Evolutionary conservation across 2,329 filamentous ascomycete species (phyloP).

Genomic region (Plectosphaerella plurivora): DNA sequence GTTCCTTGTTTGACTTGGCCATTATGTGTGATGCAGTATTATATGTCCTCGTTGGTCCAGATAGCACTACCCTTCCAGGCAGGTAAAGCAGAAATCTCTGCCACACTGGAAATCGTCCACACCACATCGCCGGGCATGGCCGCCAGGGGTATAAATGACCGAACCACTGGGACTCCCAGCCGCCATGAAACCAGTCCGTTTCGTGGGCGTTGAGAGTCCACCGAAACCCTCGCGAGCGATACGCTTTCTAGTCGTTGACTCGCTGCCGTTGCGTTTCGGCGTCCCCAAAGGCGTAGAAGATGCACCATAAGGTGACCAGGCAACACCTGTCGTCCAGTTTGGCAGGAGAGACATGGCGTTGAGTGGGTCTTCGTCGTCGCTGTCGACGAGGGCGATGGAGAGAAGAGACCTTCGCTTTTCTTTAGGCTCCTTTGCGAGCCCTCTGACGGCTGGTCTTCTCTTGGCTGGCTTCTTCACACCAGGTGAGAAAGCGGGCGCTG

Average conservation of each 20-base stretch:
- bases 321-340: background rate
- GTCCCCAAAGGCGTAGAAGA: background rate
- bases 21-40: no score
- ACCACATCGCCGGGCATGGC: slow-evolving; percentile 47
- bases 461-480: no score
- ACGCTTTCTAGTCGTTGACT: background rate
- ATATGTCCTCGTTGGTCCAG: background rate
- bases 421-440: background rate
- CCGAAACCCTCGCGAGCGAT: slow-evolving; percentile 4
- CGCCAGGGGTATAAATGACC: slow-evolving; percentile 42
- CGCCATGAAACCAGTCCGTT: slow-evolving; percentile 3
- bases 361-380: background rate
- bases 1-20: no score
- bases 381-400: background rate
- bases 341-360: background rate
- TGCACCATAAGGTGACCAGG: background rate
- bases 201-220: slow-evolving; percentile 1
- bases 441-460: background rate
- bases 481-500: background rate
- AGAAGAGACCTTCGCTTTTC: background rate
- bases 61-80: slow-evolving; percentile 26
- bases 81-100: slow-evolving; percentile 57
- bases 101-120: slow-evolving; percentile 51
- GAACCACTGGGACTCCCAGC: slow-evolving; percentile 15
- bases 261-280: no score